Base-by-base conservation (phyloP, 345 rosid genomes). In the Eucalyptus pumila region DNA sequence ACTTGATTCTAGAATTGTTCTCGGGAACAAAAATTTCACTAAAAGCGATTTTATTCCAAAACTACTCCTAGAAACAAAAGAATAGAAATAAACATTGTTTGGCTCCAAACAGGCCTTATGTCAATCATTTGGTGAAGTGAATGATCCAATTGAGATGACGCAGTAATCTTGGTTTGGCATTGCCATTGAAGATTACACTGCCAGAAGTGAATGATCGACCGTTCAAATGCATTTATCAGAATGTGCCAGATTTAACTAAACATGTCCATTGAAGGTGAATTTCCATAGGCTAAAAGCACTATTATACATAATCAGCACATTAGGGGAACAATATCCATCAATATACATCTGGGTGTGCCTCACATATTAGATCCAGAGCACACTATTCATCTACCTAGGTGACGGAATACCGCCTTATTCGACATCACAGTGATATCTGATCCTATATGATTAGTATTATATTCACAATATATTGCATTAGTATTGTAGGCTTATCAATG, bases 1-100 rank as follows among this genome's bases (percentile, higher is more conserved):
- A 50, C 1, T 50, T 50, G 17, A 50, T 50, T 50, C 1, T 50
- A 50, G 1, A 50, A 50, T 50, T 50, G 19, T 50, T 50, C 6
- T 0, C 2, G 3, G 1, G 19, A 50, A 15, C 19, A 50, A 3
- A 50, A 50, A 6, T 50, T 50, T 50, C 6, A 15, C 19, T 2
- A 50, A 50, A 15, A 1, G 8, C 19, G 52, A 50, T 50, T 50
- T 15, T 50, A 50, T 50, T 50, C 8, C 8, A 50, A 50, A 6
- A 15, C 8, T 50, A 50, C 8, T 50, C 8, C 17, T 2, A 3
- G 3, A 50, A 50, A 50, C 3, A 50, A 15, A 50, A 15, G 0
- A 50, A 50, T 2, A 50, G 8, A 50, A 50, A 50, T 50, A 50
- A 50, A 50, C 7, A 50, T 50, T 45, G 10, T 45, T 45, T 50